Evolutionary conservation across 1,284 basidiomycete genomes (phyloP), one percentile per base, ranked within the genome.

Genomic region (Phaffia rhodozyma): DNA sequence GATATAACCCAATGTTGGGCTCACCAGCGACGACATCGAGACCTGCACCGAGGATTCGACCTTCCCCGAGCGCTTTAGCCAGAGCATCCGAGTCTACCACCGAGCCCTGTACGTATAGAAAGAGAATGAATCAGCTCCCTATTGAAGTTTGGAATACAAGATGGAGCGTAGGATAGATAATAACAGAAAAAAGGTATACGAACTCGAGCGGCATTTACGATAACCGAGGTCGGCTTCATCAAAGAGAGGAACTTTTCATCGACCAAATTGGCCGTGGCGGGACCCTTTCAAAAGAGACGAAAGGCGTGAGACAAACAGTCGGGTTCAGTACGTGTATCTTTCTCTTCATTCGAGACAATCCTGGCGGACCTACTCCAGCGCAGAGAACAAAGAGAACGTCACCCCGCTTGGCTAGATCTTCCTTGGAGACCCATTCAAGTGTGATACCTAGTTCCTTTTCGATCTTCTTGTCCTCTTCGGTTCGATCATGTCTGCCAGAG

Each of bases 21-120:
- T 98, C 94, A 38, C 89, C 90, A 68, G 92, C 90, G 16, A 97
- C 84, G 43, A 97, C 94, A 74, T 98, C 94, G 6, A 98, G 71
- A 0, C 90, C 94, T 0, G 94, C 94, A 27, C 86, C 92, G 79
- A 87, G 94, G 52, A 97, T 87, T 81, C 84, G 84, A 2, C 82
- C 82, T 67, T 85, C 82, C 56, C 79, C 77, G 55, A 97, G 76
- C 0, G 92, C 93, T 66, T 81, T 83, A 1, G 86, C 86, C 11
- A 98, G 81, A 11, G 93, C 93, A 51, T 87, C 83, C 4, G 86
- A 88, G 73, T 97, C 91, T 16, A 98, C 87, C 5, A 97, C 77
- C 0, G 89, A 77, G 0, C 80, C 79, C 66, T 79, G 69, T 0
- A 6, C 7, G 49, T n/a, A 2, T 32, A 51, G 21, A 2, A 11